Conservation (phyloP, 2,329 filamentous ascomycete species). For the Colletotrichum costaricense region DNA sequence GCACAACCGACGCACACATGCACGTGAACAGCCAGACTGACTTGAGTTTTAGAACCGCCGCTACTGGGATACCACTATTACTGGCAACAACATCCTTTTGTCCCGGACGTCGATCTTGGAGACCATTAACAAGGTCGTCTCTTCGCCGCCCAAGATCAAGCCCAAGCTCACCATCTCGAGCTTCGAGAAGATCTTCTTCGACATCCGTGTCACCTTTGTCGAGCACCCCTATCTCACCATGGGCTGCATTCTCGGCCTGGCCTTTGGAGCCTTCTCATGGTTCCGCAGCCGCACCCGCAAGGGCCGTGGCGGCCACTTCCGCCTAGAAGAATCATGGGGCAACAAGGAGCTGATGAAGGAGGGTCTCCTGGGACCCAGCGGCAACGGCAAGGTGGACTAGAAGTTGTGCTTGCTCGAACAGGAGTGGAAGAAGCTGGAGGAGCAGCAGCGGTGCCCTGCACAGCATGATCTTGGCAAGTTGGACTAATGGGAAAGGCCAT, state of each 20-base stretch:
- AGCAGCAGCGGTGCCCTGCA: neutral
- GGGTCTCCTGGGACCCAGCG: conserved; percentile 64
- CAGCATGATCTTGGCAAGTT: conserved; percentile 29
- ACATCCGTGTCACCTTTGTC: conserved; percentile 67
- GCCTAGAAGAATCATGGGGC: conserved; percentile 66
- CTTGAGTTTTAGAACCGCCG: conserved; percentile 76
- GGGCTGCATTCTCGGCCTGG: conserved; percentile 67
- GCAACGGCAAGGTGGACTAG: conserved; percentile 64
- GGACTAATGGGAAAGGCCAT: conserved; percentile 35
- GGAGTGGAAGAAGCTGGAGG: conserved; percentile 17
- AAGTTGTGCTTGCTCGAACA: conserved; percentile 5
- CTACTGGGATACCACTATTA: conserved; percentile 94
- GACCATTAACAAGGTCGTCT: conserved; percentile 79
- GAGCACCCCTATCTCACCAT: conserved; percentile 70
- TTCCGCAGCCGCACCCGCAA: conserved; percentile 66
- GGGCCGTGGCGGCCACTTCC: conserved; percentile 69
- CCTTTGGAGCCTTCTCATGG: conserved; percentile 64
- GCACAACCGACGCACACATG: conserved; percentile 48
- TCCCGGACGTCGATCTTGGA: conserved; percentile 92
- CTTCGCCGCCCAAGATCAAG: conserved; percentile 76
- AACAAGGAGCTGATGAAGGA: conserved; percentile 71
- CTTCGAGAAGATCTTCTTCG: conserved; percentile 78
- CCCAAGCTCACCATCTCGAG: conserved; percentile 82
- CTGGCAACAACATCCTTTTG: conserved; percentile 89
- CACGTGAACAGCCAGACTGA: neutral